Percentiles rank a stretch among this genome's conserved stretches.
These are phyloP conservation scores for Starmerella roubikii DNA, from an alignment of 805 yeast genomes.

Conservation along the genomic window DNA sequence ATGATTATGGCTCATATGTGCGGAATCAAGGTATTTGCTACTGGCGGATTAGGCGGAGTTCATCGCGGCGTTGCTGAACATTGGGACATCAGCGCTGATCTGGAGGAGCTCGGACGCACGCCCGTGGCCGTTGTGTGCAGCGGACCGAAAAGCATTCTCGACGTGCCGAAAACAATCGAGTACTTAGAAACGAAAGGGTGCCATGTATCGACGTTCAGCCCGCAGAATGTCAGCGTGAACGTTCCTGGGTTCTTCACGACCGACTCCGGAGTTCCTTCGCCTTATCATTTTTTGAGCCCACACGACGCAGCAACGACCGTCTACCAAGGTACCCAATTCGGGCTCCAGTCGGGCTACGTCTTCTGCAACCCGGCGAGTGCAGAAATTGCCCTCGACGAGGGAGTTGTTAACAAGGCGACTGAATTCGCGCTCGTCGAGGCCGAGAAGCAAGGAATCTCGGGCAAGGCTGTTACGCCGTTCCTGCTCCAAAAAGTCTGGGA, in stretches of 20 bases:
- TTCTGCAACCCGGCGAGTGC: constrained; percentile 75
- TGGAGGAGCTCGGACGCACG: constrained; percentile 70
- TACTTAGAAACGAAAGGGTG: constrained; percentile 86
- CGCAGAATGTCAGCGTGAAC: constrained; percentile 30
- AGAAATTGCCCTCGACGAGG: constrained; percentile 43
- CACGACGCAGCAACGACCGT: constrained; percentile 51
- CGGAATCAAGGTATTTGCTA: constrained; percentile 74
- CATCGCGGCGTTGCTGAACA: constrained; percentile 63
- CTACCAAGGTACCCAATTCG: constrained; percentile 33
- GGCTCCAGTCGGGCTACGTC: constrained; percentile 51
- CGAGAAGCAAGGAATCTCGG: constrained; percentile 36
- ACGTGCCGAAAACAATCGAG: constrained; percentile 68
- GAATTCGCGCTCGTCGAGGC: constrained; percentile 48
- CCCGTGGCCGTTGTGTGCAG: constrained; percentile 85
- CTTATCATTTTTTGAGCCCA: constrained; percentile 44
- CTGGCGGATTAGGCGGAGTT: constrained; percentile 91
- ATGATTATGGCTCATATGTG: constrained; percentile 67
- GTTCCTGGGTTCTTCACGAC: constrained; percentile 76
- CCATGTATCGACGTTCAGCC: constrained; percentile 57
- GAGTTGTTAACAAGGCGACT: constrained; percentile 42
- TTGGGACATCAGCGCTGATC: constrained; percentile 76
- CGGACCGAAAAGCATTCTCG: constrained; percentile 79
- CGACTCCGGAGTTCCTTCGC: constrained; percentile 60
- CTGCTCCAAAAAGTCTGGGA: constrained; percentile 49
- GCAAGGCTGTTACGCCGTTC: constrained; percentile 73